These are phyloP conservation scores for Fistulifera pelliculosa DNA, from an alignment of 108 stramenopile genomes.

Conservation along the genomic window DNA sequence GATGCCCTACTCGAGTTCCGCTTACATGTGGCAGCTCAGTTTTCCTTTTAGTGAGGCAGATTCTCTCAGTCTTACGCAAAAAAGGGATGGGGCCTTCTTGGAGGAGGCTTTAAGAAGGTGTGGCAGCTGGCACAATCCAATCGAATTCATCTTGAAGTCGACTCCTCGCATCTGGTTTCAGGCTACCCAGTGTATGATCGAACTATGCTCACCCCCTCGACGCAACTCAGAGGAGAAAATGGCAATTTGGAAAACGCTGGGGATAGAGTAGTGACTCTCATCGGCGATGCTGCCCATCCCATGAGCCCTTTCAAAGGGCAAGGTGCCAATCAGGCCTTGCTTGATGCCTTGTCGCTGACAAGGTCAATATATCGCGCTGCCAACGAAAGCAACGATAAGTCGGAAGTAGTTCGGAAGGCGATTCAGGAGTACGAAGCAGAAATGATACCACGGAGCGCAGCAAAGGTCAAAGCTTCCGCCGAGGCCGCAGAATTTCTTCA, in stretches of 20 bases:
- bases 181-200: conserved; percentile 87
- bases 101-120: conserved; percentile 51
- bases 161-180: conserved; percentile 52
- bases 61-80: conserved; percentile 32
- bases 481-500: conserved; percentile 61
- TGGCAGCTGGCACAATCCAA: conserved; percentile 57
- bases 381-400: conserved; percentile 2
- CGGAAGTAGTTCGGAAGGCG: conserved; percentile 1
- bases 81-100: conserved; percentile 43
- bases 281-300: conserved; percentile 82
- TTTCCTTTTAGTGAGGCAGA: conserved; percentile 59
- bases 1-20: conserved; percentile 62
- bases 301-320: conserved; percentile 87
- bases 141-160: conserved; percentile 35
- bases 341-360: conserved; percentile 66
- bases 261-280: conserved; percentile 30
- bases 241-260: background rate
- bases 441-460: conserved; percentile 45
- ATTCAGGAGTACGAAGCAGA: conserved; percentile 39
- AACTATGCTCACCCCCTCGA: conserved; percentile 25
- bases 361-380: conserved; percentile 28
- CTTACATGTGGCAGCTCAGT: conserved; percentile 84
- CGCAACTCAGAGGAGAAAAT: too few species aligned
- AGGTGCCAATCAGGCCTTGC: conserved; percentile 78
- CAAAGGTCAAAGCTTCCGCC: conserved; percentile 54